Evolutionary conservation across 177 flowering plant species (phyloP).

Genomic region (Vitis hybrid): DNA sequence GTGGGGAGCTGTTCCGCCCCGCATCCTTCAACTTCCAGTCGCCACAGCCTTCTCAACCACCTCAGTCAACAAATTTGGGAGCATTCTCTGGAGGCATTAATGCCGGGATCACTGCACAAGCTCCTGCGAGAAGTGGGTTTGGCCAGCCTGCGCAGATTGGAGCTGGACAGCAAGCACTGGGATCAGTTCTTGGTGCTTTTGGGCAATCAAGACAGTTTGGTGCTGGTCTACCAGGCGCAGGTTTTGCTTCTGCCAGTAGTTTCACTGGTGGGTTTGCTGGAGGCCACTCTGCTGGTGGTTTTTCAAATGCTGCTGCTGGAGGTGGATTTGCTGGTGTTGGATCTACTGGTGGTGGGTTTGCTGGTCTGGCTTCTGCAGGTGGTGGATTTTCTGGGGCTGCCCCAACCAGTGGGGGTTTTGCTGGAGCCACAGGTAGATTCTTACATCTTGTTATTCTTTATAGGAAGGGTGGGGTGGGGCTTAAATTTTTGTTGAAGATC

Average conservation of each 20-base stretch:
- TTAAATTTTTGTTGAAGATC: too few relatives aligned
- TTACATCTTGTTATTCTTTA: background rate
- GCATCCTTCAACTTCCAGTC: constrained; percentile 73
- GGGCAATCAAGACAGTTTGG: constrained; percentile 97
- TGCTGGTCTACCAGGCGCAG: constrained; percentile 48
- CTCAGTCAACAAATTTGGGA: constrained; percentile 35
- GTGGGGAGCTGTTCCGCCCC: constrained; percentile 78
- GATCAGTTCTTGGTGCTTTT: constrained; percentile 92
- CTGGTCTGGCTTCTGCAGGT: constrained; percentile 33
- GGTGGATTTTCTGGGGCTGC: constrained; percentile 55
- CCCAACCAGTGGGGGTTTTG: constrained; percentile 26
- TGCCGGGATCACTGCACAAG: constrained; percentile 28
- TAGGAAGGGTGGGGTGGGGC: background rate
- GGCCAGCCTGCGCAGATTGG: constrained; percentile 83
- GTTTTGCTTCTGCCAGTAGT: constrained; percentile 38
- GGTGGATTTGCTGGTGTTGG: constrained; percentile 59
- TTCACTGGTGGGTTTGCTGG: constrained; percentile 44
- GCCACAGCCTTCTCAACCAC: constrained; percentile 42
- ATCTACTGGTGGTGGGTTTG: constrained; percentile 49
- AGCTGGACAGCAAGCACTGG: constrained; percentile 83
- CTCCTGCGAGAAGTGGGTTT: constrained; percentile 56
- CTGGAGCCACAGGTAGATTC: constrained; percentile 20
- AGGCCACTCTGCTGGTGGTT: constrained; percentile 39
- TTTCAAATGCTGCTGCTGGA: constrained; percentile 33
- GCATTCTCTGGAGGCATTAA: constrained; percentile 56